A percentile compares a stretch with the other conserved stretches of the same genome.
These are phyloP conservation scores for Hypoxylon sp. DNA, from an alignment of 2,329 filamentous ascomycete genomes.

Conservation along the genomic window DNA sequence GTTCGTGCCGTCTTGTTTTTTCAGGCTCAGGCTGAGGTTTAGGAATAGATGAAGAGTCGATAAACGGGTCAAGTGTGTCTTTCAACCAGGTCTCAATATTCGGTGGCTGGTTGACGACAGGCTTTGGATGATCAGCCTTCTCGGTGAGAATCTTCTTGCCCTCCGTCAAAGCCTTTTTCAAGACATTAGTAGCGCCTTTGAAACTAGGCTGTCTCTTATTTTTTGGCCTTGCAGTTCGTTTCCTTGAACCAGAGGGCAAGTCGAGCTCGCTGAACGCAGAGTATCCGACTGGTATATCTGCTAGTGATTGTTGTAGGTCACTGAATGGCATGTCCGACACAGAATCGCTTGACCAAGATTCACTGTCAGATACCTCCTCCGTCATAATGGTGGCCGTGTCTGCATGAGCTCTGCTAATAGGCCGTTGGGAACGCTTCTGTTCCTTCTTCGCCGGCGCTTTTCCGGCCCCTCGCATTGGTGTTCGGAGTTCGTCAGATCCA, in stretches of 20 bases:
- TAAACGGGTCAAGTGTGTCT: constrained; percentile 72
- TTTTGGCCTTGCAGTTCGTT: constrained; percentile 59
- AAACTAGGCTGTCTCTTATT: constrained; percentile 68
- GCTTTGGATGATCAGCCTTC: constrained; percentile 65
- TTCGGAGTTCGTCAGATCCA: constrained; percentile 53
- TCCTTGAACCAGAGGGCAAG: constrained; percentile 62
- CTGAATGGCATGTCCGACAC: constrained; percentile 57
- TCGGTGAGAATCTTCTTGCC: constrained; percentile 75
- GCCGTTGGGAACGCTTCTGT: constrained; percentile 15
- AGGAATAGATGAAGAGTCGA: constrained; percentile 56
- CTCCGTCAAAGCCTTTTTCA: constrained; percentile 74
- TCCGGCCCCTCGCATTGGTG: constrained; percentile 53
- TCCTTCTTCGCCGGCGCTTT: constrained; percentile 45
- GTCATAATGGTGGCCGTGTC: constrained; percentile 46
- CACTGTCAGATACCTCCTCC: constrained; percentile 52
- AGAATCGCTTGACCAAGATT: constrained; percentile 53
- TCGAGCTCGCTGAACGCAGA: constrained; percentile 76
- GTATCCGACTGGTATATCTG: constrained; percentile 72
- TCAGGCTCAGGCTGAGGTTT: constrained; percentile 42
- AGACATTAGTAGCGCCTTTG: constrained; percentile 70
- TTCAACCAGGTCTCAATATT: constrained; percentile 76
- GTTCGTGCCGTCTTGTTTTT: constrained; percentile 53
- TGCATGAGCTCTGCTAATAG: constrained; percentile 36
- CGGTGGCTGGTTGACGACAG: constrained; percentile 67
- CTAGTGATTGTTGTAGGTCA: constrained; percentile 64